Evolutionary conservation across 495 filamentous ascomycete species (phyloP), one percentile per base, ranked within the genome.

Genomic region (Penicillium ucsense): DNA sequence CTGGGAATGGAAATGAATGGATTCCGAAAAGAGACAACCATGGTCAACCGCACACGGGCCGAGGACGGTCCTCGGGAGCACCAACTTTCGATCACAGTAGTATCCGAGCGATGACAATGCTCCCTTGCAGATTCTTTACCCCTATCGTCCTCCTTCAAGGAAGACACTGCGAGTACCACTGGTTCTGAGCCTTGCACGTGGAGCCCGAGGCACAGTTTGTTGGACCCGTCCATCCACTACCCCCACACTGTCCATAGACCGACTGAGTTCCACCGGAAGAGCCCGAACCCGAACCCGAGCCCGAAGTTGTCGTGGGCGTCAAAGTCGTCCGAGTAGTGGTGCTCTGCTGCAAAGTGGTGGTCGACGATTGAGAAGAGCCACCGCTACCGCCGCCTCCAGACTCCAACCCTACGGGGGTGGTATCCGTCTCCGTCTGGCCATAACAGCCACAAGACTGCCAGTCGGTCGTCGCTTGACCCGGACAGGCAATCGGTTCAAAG

Each of bases 131-230:
- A 20, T 20, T 20, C 27, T 10, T 3, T 33, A 30, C 8, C 7
- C 6, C n/a, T 0, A 8, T 33, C 3, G 4, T 20, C 2, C 8
- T 43, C 8, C 3, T 33, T 12, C n/a, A 33, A 8, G 5, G 12
- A 10, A 46, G 51, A 12, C 70, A 72, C 60, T 72, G 70, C 20
- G 69, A 73, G 45, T 75, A 74, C 50, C 59, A 73, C 28, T 64
- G 53, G 48, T 73, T 74, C 31, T 49, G 43, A 32, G 32, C 48
- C 46, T 59, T 45, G 54, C 68, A 75, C 9, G 55, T 58, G 12
- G 64, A 59, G 9, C 70, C 68, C 8, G 62, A 50, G 12, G 52
- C 56, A 51, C 72, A 75, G 36, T 60, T 63, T 3, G 62, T 67
- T 27, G 64, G 38, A 20, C 72, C 72, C 0, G 45, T 59, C 60